phyloP scores from a whole-genome alignment of 352 stramenopile species.

The Halophytophthora batemanensis region DNA sequence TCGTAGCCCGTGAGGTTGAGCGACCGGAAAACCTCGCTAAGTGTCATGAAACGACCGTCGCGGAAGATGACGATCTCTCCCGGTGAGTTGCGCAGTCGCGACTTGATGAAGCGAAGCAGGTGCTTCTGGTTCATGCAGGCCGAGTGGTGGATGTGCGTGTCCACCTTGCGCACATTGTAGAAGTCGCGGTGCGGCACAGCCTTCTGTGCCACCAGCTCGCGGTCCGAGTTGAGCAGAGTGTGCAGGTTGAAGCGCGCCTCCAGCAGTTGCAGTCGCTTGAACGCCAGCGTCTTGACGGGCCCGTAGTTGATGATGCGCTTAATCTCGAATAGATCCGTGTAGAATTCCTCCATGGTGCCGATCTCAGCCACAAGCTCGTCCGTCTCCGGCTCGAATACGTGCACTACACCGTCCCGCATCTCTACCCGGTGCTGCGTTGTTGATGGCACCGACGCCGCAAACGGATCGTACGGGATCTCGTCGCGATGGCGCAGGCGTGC shows the following conservation, averaged over 20 bases:
- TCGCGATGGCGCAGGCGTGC: constrained; percentile 59
- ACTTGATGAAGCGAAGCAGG: constrained; percentile 91
- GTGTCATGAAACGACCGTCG: constrained; percentile 95
- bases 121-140: constrained; percentile 97
- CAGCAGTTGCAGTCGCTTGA: constrained; percentile 87
- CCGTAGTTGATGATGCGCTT: constrained; percentile 87
- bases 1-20: constrained; percentile 96
- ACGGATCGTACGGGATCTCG: constrained; percentile 70
- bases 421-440: constrained; percentile 47
- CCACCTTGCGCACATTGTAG: constrained; percentile 97
- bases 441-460: constrained; percentile 33
- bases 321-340: constrained; percentile 73
- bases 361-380: constrained; percentile 37
- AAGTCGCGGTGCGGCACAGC: constrained; percentile 98
- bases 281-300: constrained; percentile 84
- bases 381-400: constrained; percentile 36
- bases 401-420: constrained; percentile 63
- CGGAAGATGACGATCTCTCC: constrained; percentile 94
- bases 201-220: constrained; percentile 94
- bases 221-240: constrained; percentile 93
- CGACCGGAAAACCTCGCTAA: constrained; percentile 93
- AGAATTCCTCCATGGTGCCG: constrained; percentile 56
- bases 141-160: constrained; percentile 98
- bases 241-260: constrained; percentile 96
- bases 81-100: constrained; percentile 69